Evolutionary conservation across 2,329 filamentous ascomycete species (phyloP).

Genomic region (Phyllosticta paracitricarpa): DNA sequence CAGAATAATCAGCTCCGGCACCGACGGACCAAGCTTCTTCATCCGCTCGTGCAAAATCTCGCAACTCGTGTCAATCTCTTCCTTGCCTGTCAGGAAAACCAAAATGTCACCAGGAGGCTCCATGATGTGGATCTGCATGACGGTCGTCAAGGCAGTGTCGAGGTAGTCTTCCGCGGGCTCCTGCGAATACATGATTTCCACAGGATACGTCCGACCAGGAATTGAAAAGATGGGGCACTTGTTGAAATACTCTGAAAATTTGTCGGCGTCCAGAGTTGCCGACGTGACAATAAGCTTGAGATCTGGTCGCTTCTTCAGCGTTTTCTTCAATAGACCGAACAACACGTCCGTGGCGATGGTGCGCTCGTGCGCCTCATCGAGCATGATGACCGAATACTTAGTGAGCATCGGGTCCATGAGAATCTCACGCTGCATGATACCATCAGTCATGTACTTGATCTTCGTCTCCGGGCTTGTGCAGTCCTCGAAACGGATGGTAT

Average conservation of each 20-base stretch:
- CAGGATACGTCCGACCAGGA: constrained; percentile 86
- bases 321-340: constrained; percentile 91
- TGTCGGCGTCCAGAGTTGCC: constrained; percentile 92
- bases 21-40: constrained; percentile 83
- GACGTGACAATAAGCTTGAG: constrained; percentile 99
- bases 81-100: constrained; percentile 93
- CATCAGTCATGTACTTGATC: constrained; percentile 99
- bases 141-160: constrained; percentile 85
- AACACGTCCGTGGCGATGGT: constrained; percentile 95
- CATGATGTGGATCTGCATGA: constrained; percentile 95
- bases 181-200: constrained; percentile 89
- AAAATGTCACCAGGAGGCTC: constrained; percentile 89
- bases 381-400: constrained; percentile 94
- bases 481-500: constrained; percentile 98
- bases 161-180: constrained; percentile 95
- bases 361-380: constrained; percentile 96
- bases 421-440: constrained; percentile 92
- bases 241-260: constrained; percentile 94
- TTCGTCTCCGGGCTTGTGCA: constrained; percentile 79
- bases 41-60: constrained; percentile 91
- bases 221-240: constrained; percentile 95
- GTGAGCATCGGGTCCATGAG: constrained; percentile 90
- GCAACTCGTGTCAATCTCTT: constrained; percentile 92
- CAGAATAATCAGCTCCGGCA: constrained; percentile 84
- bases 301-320: constrained; percentile 70